Evolutionary conservation across 2,329 filamentous ascomycete species (phyloP), one percentile per base, ranked within the genome.

Genomic region (Pseudogymnoascus sp.): DNA sequence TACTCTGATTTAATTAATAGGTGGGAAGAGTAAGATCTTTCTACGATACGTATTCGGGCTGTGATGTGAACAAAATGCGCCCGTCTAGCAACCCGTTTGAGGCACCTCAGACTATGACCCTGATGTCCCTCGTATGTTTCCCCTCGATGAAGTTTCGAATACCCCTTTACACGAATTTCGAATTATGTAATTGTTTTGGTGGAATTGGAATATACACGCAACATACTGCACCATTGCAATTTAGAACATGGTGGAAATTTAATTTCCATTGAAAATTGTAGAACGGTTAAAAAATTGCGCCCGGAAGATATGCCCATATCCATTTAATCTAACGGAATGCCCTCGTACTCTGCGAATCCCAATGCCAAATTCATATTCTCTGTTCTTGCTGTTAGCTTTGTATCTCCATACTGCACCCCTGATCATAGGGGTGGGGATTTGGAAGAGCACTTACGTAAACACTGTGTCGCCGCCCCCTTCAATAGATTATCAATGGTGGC

Each of bases 321-420:
- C 16, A 56, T 35, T 64, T 72, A 74, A 63, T 74, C 72, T 40
- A 74, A 69, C 60, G 91, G 91, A 68, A 96, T 96, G 41, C 91
- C 91, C 73, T 96, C 89, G 72, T 91, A 96, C 78, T 96, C 91
- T 53, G 85, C 87, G 73, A 93, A 96, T 53, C 91, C 91, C 10
- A 96, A 82, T n/a, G 90, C 89, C 64, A 96, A 81, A 77, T 96
- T 96, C 90, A 96, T 95, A 77, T 96, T 96, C 81, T 96, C 87
- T 89, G 73, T 67, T 56, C 22, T 19, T 4, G 26, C 19, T 33
- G 62, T 68, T 64, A 69, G 67, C 40, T 10, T 40, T 37, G 24
- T 19, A 56, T 35, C 50, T 56, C 5, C 10, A 33, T 33, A 33
- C 6, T 24, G 33, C 37, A 26, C 16, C n/a, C 16, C 37, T 31